A percentile compares a stretch with the other conserved stretches of the same genome.
These are phyloP conservation scores for Cryptosporidium bovis DNA, from an alignment of 169 alveolate genomes.

Conservation along the genomic window DNA sequence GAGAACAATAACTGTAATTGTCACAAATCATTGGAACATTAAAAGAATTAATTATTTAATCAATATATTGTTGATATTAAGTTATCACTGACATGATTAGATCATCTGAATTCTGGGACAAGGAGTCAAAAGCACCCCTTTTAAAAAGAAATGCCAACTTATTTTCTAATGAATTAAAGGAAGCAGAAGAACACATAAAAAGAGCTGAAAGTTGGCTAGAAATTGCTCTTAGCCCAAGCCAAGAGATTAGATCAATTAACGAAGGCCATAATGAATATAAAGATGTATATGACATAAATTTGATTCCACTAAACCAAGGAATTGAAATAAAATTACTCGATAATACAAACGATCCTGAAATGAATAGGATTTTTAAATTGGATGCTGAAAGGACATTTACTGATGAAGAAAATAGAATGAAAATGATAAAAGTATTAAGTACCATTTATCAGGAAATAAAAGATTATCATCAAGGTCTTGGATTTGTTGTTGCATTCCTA, in stretches of 20 bases:
- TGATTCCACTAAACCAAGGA: conserved; percentile 16
- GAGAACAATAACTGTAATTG: too few relatives aligned
- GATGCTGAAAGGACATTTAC: conserved; percentile 81
- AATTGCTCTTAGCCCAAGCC: conserved; percentile 51
- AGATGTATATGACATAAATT: background rate
- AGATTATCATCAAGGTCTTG: conserved; percentile 82
- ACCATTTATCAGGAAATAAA: conserved; percentile 73
- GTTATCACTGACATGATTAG: conserved; percentile 69
- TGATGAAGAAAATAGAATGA: conserved; percentile 57
- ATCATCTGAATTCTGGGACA: conserved; percentile 76
- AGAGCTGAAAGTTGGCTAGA: conserved; percentile 76
- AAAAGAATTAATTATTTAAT: too few relatives aligned
- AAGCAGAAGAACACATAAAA: conserved; percentile 28
- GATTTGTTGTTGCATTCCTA: conserved; percentile 79
- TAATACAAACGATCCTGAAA: conserved; percentile 73
- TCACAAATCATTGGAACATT: too few relatives aligned
- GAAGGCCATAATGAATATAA: background rate
- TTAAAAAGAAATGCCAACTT: conserved; percentile 76
- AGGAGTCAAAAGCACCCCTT: conserved; percentile 79
- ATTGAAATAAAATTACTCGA: conserved; percentile 16
- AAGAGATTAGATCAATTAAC: background rate
- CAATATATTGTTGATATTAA: too few relatives aligned
- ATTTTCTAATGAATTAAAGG: conserved; percentile 63
- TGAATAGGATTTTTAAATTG: conserved; percentile 74
- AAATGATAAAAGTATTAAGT: conserved; percentile 70